Percentiles rank a stretch among this genome's conserved stretches.
These are phyloP conservation scores for Lepidium africanum DNA, from an alignment of 345 rosid species.

Conservation along the genomic window DNA sequence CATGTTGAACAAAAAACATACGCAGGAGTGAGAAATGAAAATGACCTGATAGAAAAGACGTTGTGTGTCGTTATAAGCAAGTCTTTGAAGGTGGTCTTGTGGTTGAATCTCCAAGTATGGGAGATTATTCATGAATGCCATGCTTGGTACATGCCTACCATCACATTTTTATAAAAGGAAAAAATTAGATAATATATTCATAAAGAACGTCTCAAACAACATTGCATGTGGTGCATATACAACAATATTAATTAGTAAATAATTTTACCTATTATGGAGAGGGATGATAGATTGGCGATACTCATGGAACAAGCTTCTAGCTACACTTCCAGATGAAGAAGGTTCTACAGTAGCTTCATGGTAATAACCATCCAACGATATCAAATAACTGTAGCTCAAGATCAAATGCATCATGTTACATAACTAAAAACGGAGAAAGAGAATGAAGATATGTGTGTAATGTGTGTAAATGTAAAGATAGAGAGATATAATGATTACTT, in stretches of 20 bases:
- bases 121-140: conserved; percentile 45
- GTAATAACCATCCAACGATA: conserved; percentile 47
- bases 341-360: conserved; percentile 33
- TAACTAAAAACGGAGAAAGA: neutral
- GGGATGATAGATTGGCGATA: conserved; percentile 36
- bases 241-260: neutral
- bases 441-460: neutral
- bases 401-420: neutral
- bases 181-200: neutral
- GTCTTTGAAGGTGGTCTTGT: conserved; percentile 37
- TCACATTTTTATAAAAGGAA: neutral
- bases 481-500: conserved; percentile 27
- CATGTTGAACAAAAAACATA: no score
- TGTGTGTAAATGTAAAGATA: neutral
- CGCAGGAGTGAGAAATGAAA: no score
- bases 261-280: conserved; percentile 30
- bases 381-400: conserved; percentile 37
- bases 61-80: conserved; percentile 40
- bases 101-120: conserved; percentile 48
- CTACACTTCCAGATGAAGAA: conserved; percentile 39
- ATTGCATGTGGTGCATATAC: neutral
- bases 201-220: neutral
- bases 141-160: conserved; percentile 50
- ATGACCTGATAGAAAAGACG: conserved; percentile 58
- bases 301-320: conserved; percentile 38